Percentiles rank a stretch among this genome's conserved stretches.
These are phyloP conservation scores for Didymella sp. DNA, from an alignment of 2,329 filamentous ascomycete species.

Conservation along the genomic window DNA sequence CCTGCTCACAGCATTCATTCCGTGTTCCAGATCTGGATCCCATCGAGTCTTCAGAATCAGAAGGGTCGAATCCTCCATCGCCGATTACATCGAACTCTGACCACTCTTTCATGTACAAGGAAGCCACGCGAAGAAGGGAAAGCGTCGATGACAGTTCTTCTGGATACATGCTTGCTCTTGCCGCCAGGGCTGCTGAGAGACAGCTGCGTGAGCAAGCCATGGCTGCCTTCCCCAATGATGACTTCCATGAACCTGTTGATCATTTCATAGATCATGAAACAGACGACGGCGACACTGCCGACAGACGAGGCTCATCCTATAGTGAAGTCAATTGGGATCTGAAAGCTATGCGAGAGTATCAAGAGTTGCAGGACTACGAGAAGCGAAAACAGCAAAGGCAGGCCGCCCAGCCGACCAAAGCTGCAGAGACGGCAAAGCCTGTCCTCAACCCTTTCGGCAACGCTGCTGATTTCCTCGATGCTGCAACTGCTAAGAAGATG, in stretches of 20 bases:
- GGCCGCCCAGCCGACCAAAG: conserved; percentile 48
- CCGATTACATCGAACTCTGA: conserved; percentile 57
- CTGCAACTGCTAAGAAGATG: conserved; percentile 35
- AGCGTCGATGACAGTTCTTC: conserved; percentile 78
- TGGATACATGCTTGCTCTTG: conserved; percentile 78
- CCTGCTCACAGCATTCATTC: conserved; percentile 61
- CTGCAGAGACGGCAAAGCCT: conserved; percentile 27
- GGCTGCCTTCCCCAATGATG: conserved; percentile 75
- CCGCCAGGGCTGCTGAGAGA: conserved; percentile 79
- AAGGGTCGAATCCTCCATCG: conserved; percentile 57
- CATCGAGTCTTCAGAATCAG: conserved; percentile 67
- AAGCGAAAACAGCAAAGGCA: conserved; percentile 31
- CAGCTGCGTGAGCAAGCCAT: conserved; percentile 80
- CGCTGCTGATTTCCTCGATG: conserved; percentile 40
- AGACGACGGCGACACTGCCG: conserved; percentile 46
- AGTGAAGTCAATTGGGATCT: conserved; percentile 75
- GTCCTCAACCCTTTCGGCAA: conserved; percentile 50
- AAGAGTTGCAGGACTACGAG: conserved; percentile 62
- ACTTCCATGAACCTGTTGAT: conserved; percentile 72
- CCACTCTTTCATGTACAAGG: conserved; percentile 57
- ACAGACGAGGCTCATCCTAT: conserved; percentile 67
- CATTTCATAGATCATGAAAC: conserved; percentile 72
- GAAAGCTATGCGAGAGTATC: conserved; percentile 80
- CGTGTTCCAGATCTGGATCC: conserved; percentile 66
- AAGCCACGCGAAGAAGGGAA: conserved; percentile 64